phyloP scores from a whole-genome alignment of 352 stramenopile genomes.

The Phytophthora aleatoria region DNA sequence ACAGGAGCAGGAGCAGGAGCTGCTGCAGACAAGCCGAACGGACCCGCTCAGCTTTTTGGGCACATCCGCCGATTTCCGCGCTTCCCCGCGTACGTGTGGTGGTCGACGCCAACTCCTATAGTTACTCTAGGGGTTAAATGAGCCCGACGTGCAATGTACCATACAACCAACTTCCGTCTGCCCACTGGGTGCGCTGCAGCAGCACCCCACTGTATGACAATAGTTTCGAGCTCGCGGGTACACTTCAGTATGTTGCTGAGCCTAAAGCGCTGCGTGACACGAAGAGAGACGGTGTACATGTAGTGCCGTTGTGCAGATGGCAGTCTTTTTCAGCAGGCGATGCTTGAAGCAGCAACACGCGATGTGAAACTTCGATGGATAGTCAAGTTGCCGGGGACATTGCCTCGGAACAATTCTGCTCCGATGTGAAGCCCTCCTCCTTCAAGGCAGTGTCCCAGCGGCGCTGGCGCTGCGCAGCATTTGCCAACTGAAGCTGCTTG shows the following conservation, averaged over 20 bases:
- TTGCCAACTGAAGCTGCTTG: conserved; percentile 26
- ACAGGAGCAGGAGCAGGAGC: conserved; percentile 13
- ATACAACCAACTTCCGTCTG: too few relatives aligned
- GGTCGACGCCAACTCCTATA: background rate
- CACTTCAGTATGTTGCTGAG: background rate
- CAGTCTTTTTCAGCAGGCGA: conserved; percentile 28
- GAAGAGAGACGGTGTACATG: conserved; percentile 13
- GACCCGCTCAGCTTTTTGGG: conserved; percentile 19
- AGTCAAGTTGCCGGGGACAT: conserved; percentile 14
- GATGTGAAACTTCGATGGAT: conserved; percentile 25
- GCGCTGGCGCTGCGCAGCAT: background rate
- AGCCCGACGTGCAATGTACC: conserved; percentile 19
- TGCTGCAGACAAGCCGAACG: conserved; percentile 12
- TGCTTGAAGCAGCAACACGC: conserved; percentile 16
- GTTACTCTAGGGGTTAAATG: conserved; percentile 1
- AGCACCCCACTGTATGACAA: background rate
- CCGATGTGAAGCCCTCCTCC: conserved; percentile 2
- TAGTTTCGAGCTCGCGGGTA: conserved; percentile 12
- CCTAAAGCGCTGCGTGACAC: conserved; percentile 4
- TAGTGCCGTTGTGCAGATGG: conserved; percentile 21
- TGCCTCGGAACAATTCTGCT: conserved; percentile 16
- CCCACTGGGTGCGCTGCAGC: conserved; percentile 2
- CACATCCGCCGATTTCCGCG: conserved; percentile 10
- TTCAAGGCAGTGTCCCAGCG: conserved; percentile 7
- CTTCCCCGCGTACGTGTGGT: conserved; percentile 21